phyloP scores from a whole-genome alignment of 768 basidiomycete species.

The Boletus rex-veris region DNA sequence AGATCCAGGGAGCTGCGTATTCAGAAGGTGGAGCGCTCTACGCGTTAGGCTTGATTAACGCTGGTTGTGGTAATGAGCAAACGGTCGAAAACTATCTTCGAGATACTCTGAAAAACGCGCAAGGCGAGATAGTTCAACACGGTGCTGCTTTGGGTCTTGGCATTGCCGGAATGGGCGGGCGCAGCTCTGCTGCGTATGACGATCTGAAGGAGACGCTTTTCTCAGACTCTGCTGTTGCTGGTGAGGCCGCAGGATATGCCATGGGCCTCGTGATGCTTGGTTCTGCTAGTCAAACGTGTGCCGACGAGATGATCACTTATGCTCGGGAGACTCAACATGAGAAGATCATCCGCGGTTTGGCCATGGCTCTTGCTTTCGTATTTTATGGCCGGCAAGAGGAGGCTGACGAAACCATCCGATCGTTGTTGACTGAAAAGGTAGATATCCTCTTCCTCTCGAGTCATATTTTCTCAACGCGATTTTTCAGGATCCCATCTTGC shows the following conservation, averaged over 20 bases:
- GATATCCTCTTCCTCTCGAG: slow-evolving; percentile 2
- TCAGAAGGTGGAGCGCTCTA: slow-evolving; percentile 96
- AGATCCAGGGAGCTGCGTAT: slow-evolving; percentile 75
- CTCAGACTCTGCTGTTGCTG: slow-evolving; percentile 92
- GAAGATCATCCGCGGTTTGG: slow-evolving; percentile 96
- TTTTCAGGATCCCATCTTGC: slow-evolving; percentile 86
- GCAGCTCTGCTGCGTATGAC: slow-evolving; percentile 86
- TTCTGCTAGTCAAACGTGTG: slow-evolving; percentile 73
- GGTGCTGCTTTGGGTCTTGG: slow-evolving; percentile 97
- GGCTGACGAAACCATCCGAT: slow-evolving; percentile 79
- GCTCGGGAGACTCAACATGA: slow-evolving; percentile 98
- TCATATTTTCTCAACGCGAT: slow-evolving; percentile 1
- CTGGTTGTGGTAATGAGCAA: slow-evolving; percentile 72
- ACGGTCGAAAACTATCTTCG: slow-evolving; percentile 75
- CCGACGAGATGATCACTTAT: slow-evolving; percentile 94
- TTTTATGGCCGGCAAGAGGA: slow-evolving; percentile 92
- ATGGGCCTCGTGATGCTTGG: slow-evolving; percentile 99
- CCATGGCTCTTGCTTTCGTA: slow-evolving; percentile 88
- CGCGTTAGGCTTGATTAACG: slow-evolving; percentile 91
- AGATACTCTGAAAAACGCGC: slow-evolving; percentile 69
- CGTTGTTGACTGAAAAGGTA: slow-evolving; percentile 84
- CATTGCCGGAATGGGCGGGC: slow-evolving; percentile 91
- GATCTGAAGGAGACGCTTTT: slow-evolving; percentile 86
- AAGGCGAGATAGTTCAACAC: slow-evolving; percentile 90
- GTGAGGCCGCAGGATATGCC: slow-evolving; percentile 93